phyloP scores from a whole-genome alignment of 352 stramenopile species.

The Phytophthora syringae region DNA sequence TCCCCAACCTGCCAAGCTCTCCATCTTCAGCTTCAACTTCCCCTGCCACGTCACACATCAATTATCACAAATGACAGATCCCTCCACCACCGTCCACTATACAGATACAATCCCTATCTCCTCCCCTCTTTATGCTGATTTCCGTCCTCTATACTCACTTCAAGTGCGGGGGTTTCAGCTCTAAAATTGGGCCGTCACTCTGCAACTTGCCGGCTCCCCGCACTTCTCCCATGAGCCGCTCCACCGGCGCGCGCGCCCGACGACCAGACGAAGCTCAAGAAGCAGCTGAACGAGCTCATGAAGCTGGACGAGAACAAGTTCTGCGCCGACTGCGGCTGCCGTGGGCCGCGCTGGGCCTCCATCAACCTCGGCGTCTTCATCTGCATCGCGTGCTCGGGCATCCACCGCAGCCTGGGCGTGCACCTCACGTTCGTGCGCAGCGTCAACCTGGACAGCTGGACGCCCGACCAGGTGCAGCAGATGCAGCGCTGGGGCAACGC shows the following conservation, averaged over 20 bases:
- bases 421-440: conserved; percentile 94
- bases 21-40: conserved; percentile 13
- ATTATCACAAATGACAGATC: no score
- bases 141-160: conserved; percentile 17
- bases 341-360: conserved; percentile 91
- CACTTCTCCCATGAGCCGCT: conserved; percentile 58
- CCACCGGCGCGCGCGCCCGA: conserved; percentile 45
- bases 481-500: conserved; percentile 94
- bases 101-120: neutral
- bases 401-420: conserved; percentile 93
- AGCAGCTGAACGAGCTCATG: conserved; percentile 87
- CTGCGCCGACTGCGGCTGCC: conserved; percentile 89
- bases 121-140: neutral
- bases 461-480: conserved; percentile 85
- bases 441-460: conserved; percentile 95
- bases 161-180: conserved; percentile 31
- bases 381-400: conserved; percentile 94
- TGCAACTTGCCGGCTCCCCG: conserved; percentile 8
- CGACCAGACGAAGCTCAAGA: conserved; percentile 90
- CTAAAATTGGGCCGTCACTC: conserved; percentile 17
- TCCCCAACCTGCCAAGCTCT: neutral
- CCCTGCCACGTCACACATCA: conserved; percentile 14
- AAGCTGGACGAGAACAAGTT: conserved; percentile 94
- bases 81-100: no score
- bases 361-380: conserved; percentile 96